Base-by-base conservation (phyloP, 192 early-diverging fungal genomes). In the Podila minutissima region DNA sequence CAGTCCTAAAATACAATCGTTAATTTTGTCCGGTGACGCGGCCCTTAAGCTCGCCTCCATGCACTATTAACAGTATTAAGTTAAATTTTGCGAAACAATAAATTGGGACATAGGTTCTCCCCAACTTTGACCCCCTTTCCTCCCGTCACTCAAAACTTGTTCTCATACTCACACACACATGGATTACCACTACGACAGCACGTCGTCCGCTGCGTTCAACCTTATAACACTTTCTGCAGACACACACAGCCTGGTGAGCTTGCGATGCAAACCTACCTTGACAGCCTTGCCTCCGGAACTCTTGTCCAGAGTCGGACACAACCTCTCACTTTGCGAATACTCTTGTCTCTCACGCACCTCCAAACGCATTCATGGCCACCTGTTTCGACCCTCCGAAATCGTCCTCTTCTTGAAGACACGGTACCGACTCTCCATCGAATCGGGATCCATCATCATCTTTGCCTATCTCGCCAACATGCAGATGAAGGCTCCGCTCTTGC, bases 381-480 rank as follows among this genome's bases (percentile, higher is more conserved):
- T 85, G 35, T 82, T 82, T 59, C 71, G 68, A 32, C 71, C 77
- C 1, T 64, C 77, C 60, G 84, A 85, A 48, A 24, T 85, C 24
- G 70, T 85, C 28, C 63, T 66, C n/a, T 85, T 77, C 65, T 69
- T 85, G 59, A 82, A 76, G 37, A 59, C 64, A 8, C 71, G 81
- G 1, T 85, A 85, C 50, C 71, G 84, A 20, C 64, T 82, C 33
- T 85, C 84, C 19, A 69, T 79, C 19, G 62, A 71, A 28, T 82
- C 84, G 22, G 84, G 84, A 4, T 85, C 84, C 17, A 71, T 85
- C 53, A 67, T 85, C 35, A 73, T 85, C 32, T 85, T 82, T 64
- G 79, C 84, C 4, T 85, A 85, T 62, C 64, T 76, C 29, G 79
- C 84, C 41, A 82, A 85, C 57, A 74, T 85, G 58, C 79, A 79